A percentile compares a stretch with the other conserved stretches of the same genome.
Evolutionary conservation across 2,329 filamentous ascomycete species (phyloP).

Genomic region (Zymoseptoria brevis): DNA sequence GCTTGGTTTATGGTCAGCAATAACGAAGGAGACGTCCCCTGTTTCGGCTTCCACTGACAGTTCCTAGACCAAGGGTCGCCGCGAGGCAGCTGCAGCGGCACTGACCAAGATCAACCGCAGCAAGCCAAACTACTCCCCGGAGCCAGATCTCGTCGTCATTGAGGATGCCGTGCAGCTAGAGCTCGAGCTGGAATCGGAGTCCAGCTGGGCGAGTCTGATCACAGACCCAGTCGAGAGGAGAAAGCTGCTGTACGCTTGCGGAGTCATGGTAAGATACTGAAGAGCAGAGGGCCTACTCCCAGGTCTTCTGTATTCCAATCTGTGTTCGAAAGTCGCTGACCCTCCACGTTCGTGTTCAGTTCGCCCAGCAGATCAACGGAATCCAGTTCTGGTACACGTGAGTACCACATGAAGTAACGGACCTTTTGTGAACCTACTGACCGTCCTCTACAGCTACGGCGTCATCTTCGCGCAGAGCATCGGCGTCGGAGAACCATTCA

Average conservation of each 20-base stretch:
- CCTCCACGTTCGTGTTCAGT: neutral
- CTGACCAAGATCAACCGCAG: constrained; percentile 17
- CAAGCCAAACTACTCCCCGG: constrained; percentile 6
- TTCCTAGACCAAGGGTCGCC: neutral
- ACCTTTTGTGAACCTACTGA: neutral
- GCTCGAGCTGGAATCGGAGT: constrained; percentile 21
- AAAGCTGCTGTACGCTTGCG: constrained; percentile 40
- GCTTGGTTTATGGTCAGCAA: constrained; percentile 16
- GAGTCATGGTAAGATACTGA: constrained; percentile 27
- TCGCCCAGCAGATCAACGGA: constrained; percentile 44
- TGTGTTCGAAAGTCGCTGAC: neutral
- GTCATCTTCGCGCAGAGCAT: constrained; percentile 18
- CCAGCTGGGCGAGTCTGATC: constrained; percentile 36
- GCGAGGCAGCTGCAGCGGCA: constrained; percentile 12
- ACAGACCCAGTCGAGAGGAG: constrained; percentile 40
- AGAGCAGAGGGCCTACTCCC: neutral
- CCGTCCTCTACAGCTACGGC: constrained; percentile 7
- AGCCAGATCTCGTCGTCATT: constrained; percentile 12
- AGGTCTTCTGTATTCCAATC: neutral
- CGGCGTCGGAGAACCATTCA: constrained; percentile 19
- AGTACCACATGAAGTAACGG: neutral
- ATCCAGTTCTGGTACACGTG: constrained; percentile 33
- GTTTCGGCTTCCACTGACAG: neutral
- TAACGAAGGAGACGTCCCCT: neutral
- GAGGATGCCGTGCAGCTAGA: constrained; percentile 14